Evolutionary conservation across 2,329 filamentous ascomycete genomes (phyloP), one percentile per base, ranked within the genome.

Genomic region (Tricladium varicosporioides): DNA sequence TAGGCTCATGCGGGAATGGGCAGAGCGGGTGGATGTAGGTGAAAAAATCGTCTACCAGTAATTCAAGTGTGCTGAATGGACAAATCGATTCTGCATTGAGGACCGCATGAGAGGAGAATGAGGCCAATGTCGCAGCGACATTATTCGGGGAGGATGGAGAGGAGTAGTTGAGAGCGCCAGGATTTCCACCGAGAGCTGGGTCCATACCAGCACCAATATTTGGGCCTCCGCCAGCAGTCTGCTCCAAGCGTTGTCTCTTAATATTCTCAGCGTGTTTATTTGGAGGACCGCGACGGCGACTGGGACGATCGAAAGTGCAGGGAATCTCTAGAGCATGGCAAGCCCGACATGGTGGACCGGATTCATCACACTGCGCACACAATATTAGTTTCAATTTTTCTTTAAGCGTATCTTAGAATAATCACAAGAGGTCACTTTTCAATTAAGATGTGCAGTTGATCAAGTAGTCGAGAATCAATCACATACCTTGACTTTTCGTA

Each of bases 21-120:
- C 83, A 83, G 8, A 92, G 78, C 1, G 89, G 89, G 65, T 92
- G 87, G 53, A 92, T 87, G 69, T 91, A 91, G 15, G 86, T 91
- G 73, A 92, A 92, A 78, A 90, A 92, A 74, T 92, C 89, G 70
- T 92, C 87, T 56, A 92, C 82, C 14, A 92, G 77, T 1, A 87
- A 78, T 65, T 87, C 80, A 52, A 92, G 75, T 10, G 87, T 83
- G 7, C 83, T 80, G 71, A 87, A 78, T 0, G 88, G 86, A 43
- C 87, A 88, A 60, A 92, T 91, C 1, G 82, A 77, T 68, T 92
- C 89, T 48, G 86, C 82, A 58, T 83, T 81, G 13, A 84, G 68
- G n/a, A 72, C 69, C 27, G 66, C 67, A n/a, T 67, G 63, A 1
- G 67, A 67, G 14, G 68, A 69, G 60, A 71, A 67, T 4, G 65